These are phyloP conservation scores for Malassezia sympodialis DNA, from an alignment of 1,284 basidiomycete species.

Conservation along the genomic window DNA sequence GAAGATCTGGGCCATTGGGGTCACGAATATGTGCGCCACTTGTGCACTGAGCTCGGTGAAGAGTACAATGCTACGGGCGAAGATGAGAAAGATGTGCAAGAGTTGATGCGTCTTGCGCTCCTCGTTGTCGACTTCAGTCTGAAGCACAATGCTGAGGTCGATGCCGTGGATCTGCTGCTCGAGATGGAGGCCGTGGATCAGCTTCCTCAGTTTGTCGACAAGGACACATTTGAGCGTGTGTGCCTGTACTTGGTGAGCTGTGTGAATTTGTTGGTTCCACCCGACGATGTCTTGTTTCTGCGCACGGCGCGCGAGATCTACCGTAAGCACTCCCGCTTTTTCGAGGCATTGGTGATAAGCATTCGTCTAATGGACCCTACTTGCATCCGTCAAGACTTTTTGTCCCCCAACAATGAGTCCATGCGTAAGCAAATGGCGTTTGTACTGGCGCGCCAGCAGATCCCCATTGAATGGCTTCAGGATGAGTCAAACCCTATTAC, in stretches of 20 bases:
- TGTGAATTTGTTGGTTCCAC: conserved; percentile 80
- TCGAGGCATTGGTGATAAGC: conserved; percentile 79
- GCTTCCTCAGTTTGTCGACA: conserved; percentile 49
- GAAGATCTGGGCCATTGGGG: conserved; percentile 88
- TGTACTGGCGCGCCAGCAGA: conserved; percentile 80
- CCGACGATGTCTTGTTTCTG: conserved; percentile 84
- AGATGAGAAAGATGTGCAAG: conserved; percentile 24
- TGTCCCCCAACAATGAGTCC: conserved; percentile 34
- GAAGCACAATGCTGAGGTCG: conserved; percentile 91
- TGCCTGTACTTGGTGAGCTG: conserved; percentile 97
- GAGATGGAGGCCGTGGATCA: conserved; percentile 81
- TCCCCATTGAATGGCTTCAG: conserved; percentile 82
- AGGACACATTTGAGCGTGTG: conserved; percentile 82
- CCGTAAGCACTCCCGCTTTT: conserved; percentile 73
- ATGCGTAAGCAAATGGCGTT: conserved; percentile 96
- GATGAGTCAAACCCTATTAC: conserved; percentile 51
- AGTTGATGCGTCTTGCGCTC: conserved; percentile 60
- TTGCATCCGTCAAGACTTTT: conserved; percentile 55
- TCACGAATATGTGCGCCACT: conserved; percentile 95
- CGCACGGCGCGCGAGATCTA: conserved; percentile 83
- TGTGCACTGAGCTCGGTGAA: conserved; percentile 90
- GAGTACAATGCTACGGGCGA: conserved; percentile 60
- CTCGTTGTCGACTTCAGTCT: conserved; percentile 85
- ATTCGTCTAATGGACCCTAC: conserved; percentile 74
- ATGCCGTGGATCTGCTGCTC: conserved; percentile 89